phyloP scores from a whole-genome alignment of 192 early-diverging fungal species.

The Rhizoclosmatium globosum region DNA sequence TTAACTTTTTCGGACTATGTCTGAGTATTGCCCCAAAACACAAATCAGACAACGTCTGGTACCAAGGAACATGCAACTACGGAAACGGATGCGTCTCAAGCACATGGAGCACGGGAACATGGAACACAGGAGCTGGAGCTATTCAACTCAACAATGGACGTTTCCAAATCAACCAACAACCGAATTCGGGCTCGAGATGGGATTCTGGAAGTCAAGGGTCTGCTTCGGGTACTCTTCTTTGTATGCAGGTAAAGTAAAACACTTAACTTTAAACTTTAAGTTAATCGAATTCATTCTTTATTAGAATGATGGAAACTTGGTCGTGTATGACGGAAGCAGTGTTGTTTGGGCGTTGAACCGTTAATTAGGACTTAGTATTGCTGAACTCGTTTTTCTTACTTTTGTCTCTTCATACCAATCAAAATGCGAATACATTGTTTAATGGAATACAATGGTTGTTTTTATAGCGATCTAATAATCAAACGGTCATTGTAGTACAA shows the following conservation, averaged over 20 bases:
- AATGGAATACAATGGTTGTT: too few species aligned
- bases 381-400: too few species aligned
- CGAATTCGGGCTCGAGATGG: neutral
- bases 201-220: neutral
- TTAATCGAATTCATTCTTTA: neutral
- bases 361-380: too few species aligned
- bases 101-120: neutral
- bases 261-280: neutral
- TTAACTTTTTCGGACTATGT: neutral
- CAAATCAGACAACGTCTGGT: neutral
- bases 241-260: neutral
- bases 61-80: neutral
- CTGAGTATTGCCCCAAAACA: neutral
- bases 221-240: neutral
- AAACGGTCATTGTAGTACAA: too few species aligned
- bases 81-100: neutral
- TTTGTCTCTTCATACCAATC: too few species aligned
- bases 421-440: too few species aligned
- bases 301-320: neutral
- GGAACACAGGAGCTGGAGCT: neutral
- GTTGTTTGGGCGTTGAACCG: neutral
- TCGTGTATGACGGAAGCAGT: neutral
- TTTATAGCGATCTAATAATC: too few species aligned
- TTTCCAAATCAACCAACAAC: neutral
- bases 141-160: neutral